Evolutionary conservation across 2,329 filamentous ascomycete genomes (phyloP), one percentile per base, ranked within the genome.

Genomic region (Claviceps monticola): DNA sequence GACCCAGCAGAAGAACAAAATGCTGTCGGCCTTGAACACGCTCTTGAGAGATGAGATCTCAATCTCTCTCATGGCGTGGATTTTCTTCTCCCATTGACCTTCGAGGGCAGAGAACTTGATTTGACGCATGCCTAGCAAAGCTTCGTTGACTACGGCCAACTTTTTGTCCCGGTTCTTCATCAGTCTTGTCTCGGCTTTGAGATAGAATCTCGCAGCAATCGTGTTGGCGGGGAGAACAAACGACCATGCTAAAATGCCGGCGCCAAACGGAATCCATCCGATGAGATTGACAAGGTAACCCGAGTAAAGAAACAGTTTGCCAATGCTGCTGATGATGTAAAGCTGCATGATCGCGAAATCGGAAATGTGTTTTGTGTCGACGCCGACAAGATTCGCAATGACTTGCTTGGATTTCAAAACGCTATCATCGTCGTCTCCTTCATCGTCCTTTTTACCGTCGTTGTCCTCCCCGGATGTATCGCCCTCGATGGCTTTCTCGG

Each of bases 31-130:
- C 46, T 75, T 60, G 59, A 87, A 89, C 1, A 81, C 76, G 41
- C 70, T 73, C 79, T 84, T 86, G 38, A 87, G 74, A 21, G 78
- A 79, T 5, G 68, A 65, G 9, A 91, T 73, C 62, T 91, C 87
- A 46, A 74, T 76, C 44, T 82, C 76, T 60, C 87, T 74, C 78
- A 55, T 75, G 65, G 55, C 74, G 66, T 62, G 56, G 43, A 93
- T 86, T 55, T 82, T 84, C 16, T 74, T 71, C 62, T 88, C 80
- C 86, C 87, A 91, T 58, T 86, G 79, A 19, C 71, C 68, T 64
- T 91, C 87, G 2, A 88, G 67, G 1, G 86, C 86, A 0, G 85
- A 85, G 58, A 91, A 89, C 61, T 93, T 93, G 68, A 93, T 88
- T 64, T 93, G 87, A 1, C 86, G 79, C 56, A 91, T 90, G 7